Evolutionary conservation across 1,139 yeast species (phyloP).

Genomic region (Geotrichum aggregatum): DNA sequence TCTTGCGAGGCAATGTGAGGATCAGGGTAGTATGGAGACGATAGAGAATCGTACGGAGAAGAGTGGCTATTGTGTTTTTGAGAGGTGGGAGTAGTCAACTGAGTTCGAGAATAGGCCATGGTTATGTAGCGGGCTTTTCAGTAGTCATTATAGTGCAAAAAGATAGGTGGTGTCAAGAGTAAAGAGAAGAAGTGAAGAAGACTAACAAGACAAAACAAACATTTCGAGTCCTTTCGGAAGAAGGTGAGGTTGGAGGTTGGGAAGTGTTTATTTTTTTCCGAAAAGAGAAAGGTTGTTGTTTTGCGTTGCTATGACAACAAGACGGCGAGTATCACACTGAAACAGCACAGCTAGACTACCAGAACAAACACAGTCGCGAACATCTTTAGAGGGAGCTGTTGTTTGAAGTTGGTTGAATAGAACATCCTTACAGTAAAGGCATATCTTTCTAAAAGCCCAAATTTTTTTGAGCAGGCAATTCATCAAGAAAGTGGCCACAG

Average conservation of each 20-base stretch:
- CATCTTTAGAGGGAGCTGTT: too few relatives aligned
- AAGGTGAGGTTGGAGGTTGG: neutral
- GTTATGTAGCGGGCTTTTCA: neutral
- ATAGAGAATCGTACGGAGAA: neutral
- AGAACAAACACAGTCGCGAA: too few relatives aligned
- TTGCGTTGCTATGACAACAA: neutral
- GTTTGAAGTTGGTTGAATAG: too few relatives aligned
- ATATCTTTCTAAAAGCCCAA: too few relatives aligned
- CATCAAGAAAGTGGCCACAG: too few relatives aligned
- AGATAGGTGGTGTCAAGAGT: neutral
- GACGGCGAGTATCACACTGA: too few relatives aligned
- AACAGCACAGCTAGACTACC: too few relatives aligned
- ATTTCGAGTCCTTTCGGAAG: neutral
- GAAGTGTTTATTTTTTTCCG: neutral
- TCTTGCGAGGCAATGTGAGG: conserved; percentile 2
- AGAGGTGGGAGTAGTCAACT: neutral
- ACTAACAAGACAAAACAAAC: neutral
- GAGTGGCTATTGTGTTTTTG: neutral
- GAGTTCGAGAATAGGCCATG: conserved; percentile 1
- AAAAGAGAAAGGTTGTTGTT: neutral
- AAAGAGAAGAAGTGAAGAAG: neutral
- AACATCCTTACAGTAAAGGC: too few relatives aligned
- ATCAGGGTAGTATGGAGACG: conserved; percentile 7
- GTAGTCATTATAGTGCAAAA: neutral
- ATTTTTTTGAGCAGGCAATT: too few relatives aligned